Evolutionary conservation across 352 stramenopile species (phyloP), one percentile per base, ranked within the genome.

Genomic region (Elongisporangium senticosum): DNA sequence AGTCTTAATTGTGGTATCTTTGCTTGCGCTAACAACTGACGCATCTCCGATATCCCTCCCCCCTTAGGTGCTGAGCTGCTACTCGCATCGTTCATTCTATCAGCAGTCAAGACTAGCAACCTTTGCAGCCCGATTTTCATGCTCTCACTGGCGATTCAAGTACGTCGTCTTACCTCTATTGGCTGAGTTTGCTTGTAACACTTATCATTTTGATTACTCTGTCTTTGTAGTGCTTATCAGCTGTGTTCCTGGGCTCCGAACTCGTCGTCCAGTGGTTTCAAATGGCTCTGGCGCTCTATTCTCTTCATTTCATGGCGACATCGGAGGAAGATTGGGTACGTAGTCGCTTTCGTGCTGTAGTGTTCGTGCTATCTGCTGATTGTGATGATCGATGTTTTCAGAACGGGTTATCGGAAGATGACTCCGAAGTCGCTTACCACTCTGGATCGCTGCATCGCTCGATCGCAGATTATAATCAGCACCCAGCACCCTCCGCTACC

Each of bases 231-330:
- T 92, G 81, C 26, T 54, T 95, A 4, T 86, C 87, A 40, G 81
- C 83, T 10, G 82, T 95, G 7, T 95, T 92, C 64, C 59, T 95
- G 1, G 86, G 86, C 7, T 90, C 86, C 1, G 82, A 93, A 55
- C 65, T 93, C 22, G 56, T 95, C 11, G 83, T 95, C 13, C 86
- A 95, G 59, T 95, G 86, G 86, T 72, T 90, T 21, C 86, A 95
- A 28, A 70, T 93, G 52, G 75, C 83, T 0, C 49, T 95, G 15
- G 86, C 86, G n/a, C 74, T 95, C 2, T 93, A 93, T 60, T 93
- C 86, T 7, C 56, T 95, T 14, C 79, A 95, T 57, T 65, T 79
- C 49, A 91, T 93, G 80, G 78, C 84, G 11, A 65, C 71, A 11
- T 74, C 69, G 4, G 78, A 92, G n/a, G 75, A 93, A 56, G 78